Conservation (phyloP, 352 stramenopile genomes). For the Albugo laibachii region DNA sequence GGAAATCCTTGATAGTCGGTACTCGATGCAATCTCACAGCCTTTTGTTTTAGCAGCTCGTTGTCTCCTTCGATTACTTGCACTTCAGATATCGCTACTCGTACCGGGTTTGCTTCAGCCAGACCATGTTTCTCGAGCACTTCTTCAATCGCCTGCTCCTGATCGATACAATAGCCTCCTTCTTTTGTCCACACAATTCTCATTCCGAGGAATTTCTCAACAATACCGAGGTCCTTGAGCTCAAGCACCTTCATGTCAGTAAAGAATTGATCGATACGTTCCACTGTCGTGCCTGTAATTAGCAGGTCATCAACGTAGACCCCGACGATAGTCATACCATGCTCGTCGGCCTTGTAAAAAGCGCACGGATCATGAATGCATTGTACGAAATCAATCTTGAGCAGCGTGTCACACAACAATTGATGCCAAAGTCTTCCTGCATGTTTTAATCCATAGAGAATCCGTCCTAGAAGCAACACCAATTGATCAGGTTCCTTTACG, state of each 20-base stretch:
- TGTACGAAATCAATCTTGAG: neutral
- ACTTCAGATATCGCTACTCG: constrained; percentile 4
- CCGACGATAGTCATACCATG: neutral
- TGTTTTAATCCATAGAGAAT: constrained; percentile 6
- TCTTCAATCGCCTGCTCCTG: constrained; percentile 11
- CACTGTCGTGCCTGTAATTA: too few species aligned
- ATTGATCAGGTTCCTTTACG: constrained; percentile 1
- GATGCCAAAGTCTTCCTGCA: constrained; percentile 1
- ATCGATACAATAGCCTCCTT: constrained; percentile 3
- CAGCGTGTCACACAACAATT: constrained; percentile 3
- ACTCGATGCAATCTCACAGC: constrained; percentile 1
- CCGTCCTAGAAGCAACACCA: constrained; percentile 6
- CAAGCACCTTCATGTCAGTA: constrained; percentile 1
- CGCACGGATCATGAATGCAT: neutral
- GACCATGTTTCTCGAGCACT: constrained; percentile 6
- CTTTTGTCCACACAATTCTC: neutral
- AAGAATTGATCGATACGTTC: constrained; percentile 9
- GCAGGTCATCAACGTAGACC: neutral
- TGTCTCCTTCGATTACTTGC: neutral
- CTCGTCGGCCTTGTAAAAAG: neutral
- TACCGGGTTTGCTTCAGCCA: constrained; percentile 8
- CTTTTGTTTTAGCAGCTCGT: neutral
- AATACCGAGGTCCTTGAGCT: constrained; percentile 14
- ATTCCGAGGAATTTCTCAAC: constrained; percentile 14
- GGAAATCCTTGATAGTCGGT: constrained; percentile 10